Evolutionary conservation across 768 basidiomycete genomes (phyloP), one percentile per base, ranked within the genome.

Genomic region (Kwoniella dejecticola): DNA sequence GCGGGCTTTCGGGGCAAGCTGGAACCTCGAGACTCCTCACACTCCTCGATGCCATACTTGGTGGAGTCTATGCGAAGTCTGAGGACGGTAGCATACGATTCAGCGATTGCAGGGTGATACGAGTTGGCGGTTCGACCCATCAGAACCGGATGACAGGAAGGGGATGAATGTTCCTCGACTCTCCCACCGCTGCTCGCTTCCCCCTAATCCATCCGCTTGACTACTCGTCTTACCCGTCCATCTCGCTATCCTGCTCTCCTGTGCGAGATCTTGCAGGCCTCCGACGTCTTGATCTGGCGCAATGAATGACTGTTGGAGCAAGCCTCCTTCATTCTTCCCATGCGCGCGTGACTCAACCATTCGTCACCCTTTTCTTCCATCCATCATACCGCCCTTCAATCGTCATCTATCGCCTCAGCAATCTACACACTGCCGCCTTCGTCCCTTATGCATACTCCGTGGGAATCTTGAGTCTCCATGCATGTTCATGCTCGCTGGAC

Each of bases 311-410:
- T 38, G 17, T 38, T 29, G 57, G 24, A 38, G 48, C 50, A 23
- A 61, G 47, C 44, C 52, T 27, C 48, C 48, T 41, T 4, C 33
- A 1, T 8, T 29, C 24, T 31, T 36, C 54, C 45, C 38, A 41
- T 30, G 17, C 26, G 27, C 36, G 44, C 48, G 52, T 58, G 54
- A 50, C 63, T 49, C 52, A 27, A 33, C 59, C 60, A 45, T 36
- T 23, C 48, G 24, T 59, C 49, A 52, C 50, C 44, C n/a, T 41
- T 55, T 57, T 6, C 19, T 48, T 12, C 30, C 15, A 54, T 62
- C 46, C 30, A 19, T 29, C 46, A 36, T 41, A 58, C 46, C 36
- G 58, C 60, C 45, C 30, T 46, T 4, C 40, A 49, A 21, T 26
- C 23, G 26, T n/a, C 50, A 49, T 31, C 24, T 48, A 41, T 45